phyloP scores from a whole-genome alignment of 441 rosid genomes.

The Breynia disticha region DNA sequence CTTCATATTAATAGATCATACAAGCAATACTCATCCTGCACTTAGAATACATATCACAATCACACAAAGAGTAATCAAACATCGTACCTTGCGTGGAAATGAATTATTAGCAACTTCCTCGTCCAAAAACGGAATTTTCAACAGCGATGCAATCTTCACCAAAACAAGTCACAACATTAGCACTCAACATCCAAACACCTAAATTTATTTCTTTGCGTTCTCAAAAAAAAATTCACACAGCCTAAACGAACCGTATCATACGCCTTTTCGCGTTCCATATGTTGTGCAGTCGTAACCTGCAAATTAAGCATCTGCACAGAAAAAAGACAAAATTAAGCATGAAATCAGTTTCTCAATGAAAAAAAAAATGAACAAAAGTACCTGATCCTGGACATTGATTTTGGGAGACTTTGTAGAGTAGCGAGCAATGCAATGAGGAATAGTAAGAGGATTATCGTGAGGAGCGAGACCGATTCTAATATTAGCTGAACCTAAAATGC shows the following conservation, averaged over 20 bases:
- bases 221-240: not conserved
- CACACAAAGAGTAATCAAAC: not conserved
- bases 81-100: conserved; percentile 70
- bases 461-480: conserved; percentile 67
- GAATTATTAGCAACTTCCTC: conserved; percentile 69
- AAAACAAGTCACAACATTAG: not conserved
- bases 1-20: too few relatives aligned
- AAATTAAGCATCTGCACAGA: conserved; percentile 59
- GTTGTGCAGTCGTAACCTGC: conserved; percentile 72
- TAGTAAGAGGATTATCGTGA: conserved; percentile 54
- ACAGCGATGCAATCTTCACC: conserved; percentile 65
- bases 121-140: conserved; percentile 84
- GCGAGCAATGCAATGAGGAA: conserved; percentile 75
- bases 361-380: conserved; percentile 5
- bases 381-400: conserved; percentile 65
- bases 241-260: conserved; percentile 57
- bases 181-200: not conserved
- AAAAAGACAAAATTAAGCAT: conserved; percentile 2
- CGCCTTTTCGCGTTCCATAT: conserved; percentile 77
- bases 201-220: conserved; percentile 18
- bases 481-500: conserved; percentile 54
- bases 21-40: not conserved
- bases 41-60: not conserved
- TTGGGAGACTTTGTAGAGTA: conserved; percentile 34
- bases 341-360: conserved; percentile 2